These are phyloP conservation scores for Gossypium gossypioides DNA, from an alignment of 441 rosid genomes.

Conservation along the genomic window DNA sequence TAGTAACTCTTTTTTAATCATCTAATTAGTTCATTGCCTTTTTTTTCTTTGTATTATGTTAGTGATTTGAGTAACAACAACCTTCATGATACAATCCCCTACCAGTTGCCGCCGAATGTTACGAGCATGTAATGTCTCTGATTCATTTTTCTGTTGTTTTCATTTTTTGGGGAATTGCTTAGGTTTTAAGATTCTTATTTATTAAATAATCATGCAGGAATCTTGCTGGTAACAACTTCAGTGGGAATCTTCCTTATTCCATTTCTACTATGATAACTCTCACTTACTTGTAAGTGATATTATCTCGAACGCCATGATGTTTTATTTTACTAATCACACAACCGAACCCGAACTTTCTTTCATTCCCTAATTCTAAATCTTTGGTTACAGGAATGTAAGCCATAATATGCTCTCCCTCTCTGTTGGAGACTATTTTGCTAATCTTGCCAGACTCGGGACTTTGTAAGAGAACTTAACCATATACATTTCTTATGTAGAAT, in stretches of 20 bases:
- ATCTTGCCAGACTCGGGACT: constrained; percentile 42
- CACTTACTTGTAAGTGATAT: constrained; percentile 55
- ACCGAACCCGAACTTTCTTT: constrained; percentile 8
- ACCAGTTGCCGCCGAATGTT: constrained; percentile 90
- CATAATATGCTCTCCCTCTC: constrained; percentile 59
- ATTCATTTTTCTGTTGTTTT: constrained; percentile 9
- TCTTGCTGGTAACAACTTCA: constrained; percentile 73
- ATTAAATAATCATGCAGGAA: constrained; percentile 47
- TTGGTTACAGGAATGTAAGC: constrained; percentile 65
- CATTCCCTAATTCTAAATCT: constrained; percentile 12
- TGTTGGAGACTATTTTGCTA: constrained; percentile 61
- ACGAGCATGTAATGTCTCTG: constrained; percentile 65
- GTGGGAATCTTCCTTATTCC: constrained; percentile 87
- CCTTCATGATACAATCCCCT: constrained; percentile 74
- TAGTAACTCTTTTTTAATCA: constrained; percentile 8
- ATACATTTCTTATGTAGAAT: neutral
- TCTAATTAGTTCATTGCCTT: constrained; percentile 14
- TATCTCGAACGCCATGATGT: constrained; percentile 16
- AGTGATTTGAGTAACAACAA: constrained; percentile 85
- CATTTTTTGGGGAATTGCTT: constrained; percentile 2
- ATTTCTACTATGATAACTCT: constrained; percentile 62
- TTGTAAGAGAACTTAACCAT: constrained; percentile 47
- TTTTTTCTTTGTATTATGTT: constrained; percentile 11
- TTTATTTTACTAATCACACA: constrained; percentile 4
- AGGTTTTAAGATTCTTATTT: neutral